These are phyloP conservation scores for Boletus vinaceobasis DNA, from an alignment of 768 basidiomycete genomes.

Conservation along the genomic window DNA sequence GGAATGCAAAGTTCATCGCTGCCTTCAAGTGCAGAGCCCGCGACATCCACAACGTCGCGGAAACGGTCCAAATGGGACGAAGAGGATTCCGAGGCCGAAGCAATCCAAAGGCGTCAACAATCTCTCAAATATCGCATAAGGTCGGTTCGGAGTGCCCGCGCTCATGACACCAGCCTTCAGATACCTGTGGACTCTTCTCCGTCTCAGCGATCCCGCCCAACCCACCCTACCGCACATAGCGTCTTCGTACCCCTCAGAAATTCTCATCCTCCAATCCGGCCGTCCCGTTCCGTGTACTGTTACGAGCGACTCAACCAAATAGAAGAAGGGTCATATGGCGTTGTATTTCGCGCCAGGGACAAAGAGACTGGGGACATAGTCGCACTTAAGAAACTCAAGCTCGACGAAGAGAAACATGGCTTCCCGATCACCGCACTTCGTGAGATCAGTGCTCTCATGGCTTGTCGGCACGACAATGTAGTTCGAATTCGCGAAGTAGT, in stretches of 20 bases:
- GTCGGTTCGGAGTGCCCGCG: conserved; percentile 23
- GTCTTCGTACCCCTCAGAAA: conserved; percentile 72
- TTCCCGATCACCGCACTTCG: conserved; percentile 96
- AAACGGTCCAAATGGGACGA: conserved; percentile 78
- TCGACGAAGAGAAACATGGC: conserved; percentile 98
- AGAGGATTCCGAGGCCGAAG: conserved; percentile 44
- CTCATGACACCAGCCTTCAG: conserved; percentile 17
- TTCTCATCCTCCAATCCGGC: conserved; percentile 71
- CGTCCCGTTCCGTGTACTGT: conserved; percentile 90
- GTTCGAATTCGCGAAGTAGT: conserved; percentile 97
- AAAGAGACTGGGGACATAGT: conserved; percentile 95
- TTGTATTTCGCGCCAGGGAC: conserved; percentile 95
- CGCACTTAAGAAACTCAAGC: conserved; percentile 94
- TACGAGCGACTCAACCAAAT: conserved; percentile 97
- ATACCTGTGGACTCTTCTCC: conserved; percentile 16
- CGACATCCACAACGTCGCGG: conserved; percentile 52
- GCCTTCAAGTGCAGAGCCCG: conserved; percentile 27
- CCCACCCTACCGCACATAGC: conserved; percentile 44
- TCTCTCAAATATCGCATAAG: conserved; percentile 58
- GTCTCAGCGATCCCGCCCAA: conserved; percentile 11
- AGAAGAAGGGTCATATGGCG: conserved; percentile 97
- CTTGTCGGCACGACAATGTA: conserved; percentile 91
- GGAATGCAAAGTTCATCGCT: conserved; percentile 15
- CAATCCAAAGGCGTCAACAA: conserved; percentile 32
- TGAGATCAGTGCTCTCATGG: conserved; percentile 96